Conservation (phyloP, 2,329 filamentous ascomycete genomes). For the Talaromyces sp. region DNA sequence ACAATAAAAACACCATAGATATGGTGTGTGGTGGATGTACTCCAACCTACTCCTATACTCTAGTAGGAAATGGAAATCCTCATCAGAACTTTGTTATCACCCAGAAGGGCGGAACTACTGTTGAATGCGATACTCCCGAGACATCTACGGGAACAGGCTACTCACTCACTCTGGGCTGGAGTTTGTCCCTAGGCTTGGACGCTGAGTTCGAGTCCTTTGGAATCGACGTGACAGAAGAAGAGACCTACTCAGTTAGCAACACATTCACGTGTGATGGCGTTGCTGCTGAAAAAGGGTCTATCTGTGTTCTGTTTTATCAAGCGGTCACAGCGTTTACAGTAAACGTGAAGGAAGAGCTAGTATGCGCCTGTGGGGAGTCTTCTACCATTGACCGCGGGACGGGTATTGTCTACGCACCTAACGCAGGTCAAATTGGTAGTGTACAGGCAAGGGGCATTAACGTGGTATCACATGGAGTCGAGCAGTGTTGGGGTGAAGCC, state of each 20-base stretch:
- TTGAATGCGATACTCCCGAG: background rate
- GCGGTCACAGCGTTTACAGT: background rate
- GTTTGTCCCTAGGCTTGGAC: background rate
- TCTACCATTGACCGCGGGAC: background rate
- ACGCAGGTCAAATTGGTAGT: background rate
- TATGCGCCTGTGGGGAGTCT: background rate
- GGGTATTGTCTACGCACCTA: background rate
- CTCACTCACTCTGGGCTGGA: background rate
- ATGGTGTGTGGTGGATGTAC: background rate
- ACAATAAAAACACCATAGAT: background rate
- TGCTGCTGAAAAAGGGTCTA: background rate
- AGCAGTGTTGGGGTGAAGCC: background rate
- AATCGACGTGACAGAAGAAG: background rate
- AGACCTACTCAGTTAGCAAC: background rate
- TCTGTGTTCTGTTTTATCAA: background rate
- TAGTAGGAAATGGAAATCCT: background rate
- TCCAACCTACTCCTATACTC: background rate
- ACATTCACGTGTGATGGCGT: background rate
- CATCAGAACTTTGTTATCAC: slow-evolving; percentile 5
- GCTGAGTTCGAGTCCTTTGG: background rate
- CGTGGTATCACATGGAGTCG: background rate
- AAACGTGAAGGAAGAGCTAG: background rate
- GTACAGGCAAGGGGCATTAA: background rate
- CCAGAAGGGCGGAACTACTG: background rate
- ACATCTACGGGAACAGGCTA: background rate